Percentiles rank a stretch among this genome's conserved stretches.
Conservation (phyloP, 2,329 filamentous ascomycete species). For the Blastomyces parvus region DNA sequence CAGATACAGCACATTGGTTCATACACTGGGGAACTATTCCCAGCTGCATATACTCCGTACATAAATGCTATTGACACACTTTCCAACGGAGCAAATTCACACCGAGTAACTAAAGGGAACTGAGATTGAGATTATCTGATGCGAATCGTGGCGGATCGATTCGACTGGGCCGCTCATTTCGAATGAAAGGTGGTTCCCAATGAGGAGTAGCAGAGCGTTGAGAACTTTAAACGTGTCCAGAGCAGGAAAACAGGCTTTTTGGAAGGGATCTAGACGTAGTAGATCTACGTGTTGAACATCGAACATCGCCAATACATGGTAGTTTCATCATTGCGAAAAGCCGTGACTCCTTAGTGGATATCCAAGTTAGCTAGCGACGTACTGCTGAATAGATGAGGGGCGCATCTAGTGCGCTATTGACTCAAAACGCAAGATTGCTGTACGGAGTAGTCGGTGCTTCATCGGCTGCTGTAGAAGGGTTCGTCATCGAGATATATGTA, state of each 20-base stretch:
- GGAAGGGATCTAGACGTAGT: background rate
- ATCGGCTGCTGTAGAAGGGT: background rate
- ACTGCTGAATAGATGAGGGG: background rate
- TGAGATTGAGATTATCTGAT: background rate
- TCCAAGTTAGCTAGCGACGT: background rate
- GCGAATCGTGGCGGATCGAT: background rate
- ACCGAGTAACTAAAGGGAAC: background rate
- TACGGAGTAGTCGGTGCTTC: background rate
- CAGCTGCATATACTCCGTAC: too few species aligned
- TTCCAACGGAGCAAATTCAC: background rate
- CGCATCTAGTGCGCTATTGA: background rate
- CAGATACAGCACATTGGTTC: background rate
- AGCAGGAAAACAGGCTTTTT: background rate
- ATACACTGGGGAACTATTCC: too few species aligned
- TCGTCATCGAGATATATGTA: conserved; percentile 1
- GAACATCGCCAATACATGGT: background rate
- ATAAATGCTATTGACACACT: background rate
- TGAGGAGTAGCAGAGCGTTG: background rate
- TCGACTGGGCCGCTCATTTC: background rate
- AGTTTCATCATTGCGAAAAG: background rate
- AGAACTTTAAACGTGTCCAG: background rate
- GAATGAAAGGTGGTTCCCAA: background rate
- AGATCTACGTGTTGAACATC: background rate
- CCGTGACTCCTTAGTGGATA: background rate
- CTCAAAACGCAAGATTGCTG: background rate